Evolutionary conservation across 805 yeast species (phyloP).

Genomic region (Sungouiella thailandica): DNA sequence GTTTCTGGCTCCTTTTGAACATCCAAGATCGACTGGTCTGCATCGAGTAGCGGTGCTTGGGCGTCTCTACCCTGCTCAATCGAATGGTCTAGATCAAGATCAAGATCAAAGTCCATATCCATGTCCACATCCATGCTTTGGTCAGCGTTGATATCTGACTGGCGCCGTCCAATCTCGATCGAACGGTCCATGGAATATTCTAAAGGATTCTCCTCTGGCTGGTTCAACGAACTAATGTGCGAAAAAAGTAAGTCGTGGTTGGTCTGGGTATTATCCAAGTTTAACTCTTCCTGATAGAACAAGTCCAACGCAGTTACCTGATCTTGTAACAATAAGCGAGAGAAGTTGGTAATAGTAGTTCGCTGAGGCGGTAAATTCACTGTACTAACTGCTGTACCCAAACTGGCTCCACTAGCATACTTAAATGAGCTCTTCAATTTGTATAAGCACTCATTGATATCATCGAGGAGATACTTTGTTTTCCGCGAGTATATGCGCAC

Average conservation of each 20-base stretch:
- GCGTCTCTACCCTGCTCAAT: conserved; percentile 52
- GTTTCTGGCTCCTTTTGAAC: conserved; percentile 2
- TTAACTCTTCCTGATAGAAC: conserved; percentile 56
- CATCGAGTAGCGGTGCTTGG: conserved; percentile 11
- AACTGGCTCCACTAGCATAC: conserved; percentile 30
- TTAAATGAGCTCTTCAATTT: conserved; percentile 66
- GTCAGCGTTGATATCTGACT: conserved; percentile 25
- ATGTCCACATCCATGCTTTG: conserved; percentile 25
- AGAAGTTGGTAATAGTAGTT: conserved; percentile 56
- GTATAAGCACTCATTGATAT: conserved; percentile 70
- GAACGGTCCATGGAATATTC: conserved; percentile 47
- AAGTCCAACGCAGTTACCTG: conserved; percentile 76
- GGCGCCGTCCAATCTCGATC: conserved; percentile 62
- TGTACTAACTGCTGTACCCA: conserved; percentile 26
- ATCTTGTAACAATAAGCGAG: conserved; percentile 62
- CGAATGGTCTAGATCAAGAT: conserved; percentile 34
- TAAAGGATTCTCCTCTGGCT: conserved; percentile 30
- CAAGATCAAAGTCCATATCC: conserved; percentile 53
- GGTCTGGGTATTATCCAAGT: conserved; percentile 22
- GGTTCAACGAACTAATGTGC: conserved; percentile 20
- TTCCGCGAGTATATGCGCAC: conserved; percentile 82
- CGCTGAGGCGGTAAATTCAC: conserved; percentile 57
- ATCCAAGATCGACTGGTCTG: conserved; percentile 15
- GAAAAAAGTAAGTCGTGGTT: conserved; percentile 2
- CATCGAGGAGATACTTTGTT: conserved; percentile 77